Percentiles rank a stretch among this genome's conserved stretches.
These are phyloP conservation scores for Neonectria punicea DNA, from an alignment of 2,329 filamentous ascomycete genomes.

Conservation along the genomic window DNA sequence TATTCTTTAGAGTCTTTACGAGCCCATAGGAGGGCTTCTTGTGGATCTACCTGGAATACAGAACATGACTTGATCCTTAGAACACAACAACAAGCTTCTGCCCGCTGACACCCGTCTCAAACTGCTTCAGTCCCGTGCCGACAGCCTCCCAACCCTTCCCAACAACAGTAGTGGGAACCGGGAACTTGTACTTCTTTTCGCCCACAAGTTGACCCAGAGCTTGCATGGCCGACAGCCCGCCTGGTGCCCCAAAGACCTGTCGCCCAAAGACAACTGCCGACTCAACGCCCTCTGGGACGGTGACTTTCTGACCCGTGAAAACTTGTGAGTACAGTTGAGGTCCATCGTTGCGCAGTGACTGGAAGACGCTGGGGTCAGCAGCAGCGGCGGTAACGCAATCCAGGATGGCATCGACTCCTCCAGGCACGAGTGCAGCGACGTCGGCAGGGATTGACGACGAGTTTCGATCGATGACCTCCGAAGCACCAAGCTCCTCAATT, in stretches of 20 bases:
- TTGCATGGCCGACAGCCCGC: slow-evolving; percentile 28
- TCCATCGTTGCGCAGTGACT: slow-evolving; percentile 6
- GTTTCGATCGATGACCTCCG: slow-evolving; percentile 20
- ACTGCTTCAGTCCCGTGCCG: slow-evolving; percentile 21
- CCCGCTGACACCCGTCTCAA: slow-evolving; percentile 29
- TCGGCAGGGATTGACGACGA: slow-evolving; percentile 16
- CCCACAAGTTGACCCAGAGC: slow-evolving; percentile 24
- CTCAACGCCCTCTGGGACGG: slow-evolving; percentile 16
- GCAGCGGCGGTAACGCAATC: slow-evolving; percentile 35
- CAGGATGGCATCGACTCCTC: slow-evolving; percentile 34
- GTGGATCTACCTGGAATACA: not conserved
- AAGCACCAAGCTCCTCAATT: slow-evolving; percentile 24
- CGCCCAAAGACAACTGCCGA: slow-evolving; percentile 28
- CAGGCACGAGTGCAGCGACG: not conserved
- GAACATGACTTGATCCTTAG: not conserved
- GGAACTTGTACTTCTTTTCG: slow-evolving; percentile 25
- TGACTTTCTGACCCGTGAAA: slow-evolving; percentile 27
- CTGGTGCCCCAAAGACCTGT: slow-evolving; percentile 27
- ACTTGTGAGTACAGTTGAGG: slow-evolving; percentile 33
- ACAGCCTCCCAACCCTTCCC: slow-evolving; percentile 30
- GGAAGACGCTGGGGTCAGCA: slow-evolving; percentile 19
- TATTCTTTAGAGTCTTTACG: not conserved
- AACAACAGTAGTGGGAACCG: slow-evolving; percentile 26
- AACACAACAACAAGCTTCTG: slow-evolving; percentile 33
- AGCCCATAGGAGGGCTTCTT: not conserved